A percentile compares a stretch with the other conserved stretches of the same genome.
Conservation (phyloP, 768 basidiomycete species). For the Cystofilobasidium capitatum region DNA sequence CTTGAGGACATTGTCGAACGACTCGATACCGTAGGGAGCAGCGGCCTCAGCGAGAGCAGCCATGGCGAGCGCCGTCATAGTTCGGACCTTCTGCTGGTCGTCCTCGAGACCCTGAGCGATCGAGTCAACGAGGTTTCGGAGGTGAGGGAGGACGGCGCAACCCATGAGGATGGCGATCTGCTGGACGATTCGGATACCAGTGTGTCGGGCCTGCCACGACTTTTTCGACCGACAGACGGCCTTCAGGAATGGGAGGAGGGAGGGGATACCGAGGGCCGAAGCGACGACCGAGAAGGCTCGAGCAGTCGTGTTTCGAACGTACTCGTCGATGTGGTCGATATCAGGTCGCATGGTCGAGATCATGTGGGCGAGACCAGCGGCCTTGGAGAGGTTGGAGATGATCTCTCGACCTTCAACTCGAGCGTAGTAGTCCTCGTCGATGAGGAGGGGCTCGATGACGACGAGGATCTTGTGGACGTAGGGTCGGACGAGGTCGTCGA, state of each 20-base stretch:
- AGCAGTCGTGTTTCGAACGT: conserved; percentile 96
- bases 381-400: conserved; percentile 96
- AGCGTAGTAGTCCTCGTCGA: conserved; percentile 74
- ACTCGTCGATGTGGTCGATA: conserved; percentile 98
- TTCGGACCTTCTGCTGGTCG: conserved; percentile 91
- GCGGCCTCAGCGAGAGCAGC: conserved; percentile 95
- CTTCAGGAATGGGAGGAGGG: conserved; percentile 93
- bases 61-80: conserved; percentile 84
- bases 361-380: conserved; percentile 98
- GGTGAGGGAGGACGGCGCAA: conserved; percentile 91
- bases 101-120: conserved; percentile 87
- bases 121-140: conserved; percentile 91
- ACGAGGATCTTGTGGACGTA: conserved; percentile 99
- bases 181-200: conserved; percentile 98
- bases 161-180: conserved; percentile 99
- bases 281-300: conserved; percentile 96
- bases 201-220: conserved; percentile 99
- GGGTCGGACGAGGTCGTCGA: conserved; percentile 95
- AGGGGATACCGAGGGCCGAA: conserved; percentile 94
- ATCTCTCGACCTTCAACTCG: conserved; percentile 98
- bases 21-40: conserved; percentile 98
- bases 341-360: conserved; percentile 99
- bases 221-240: conserved; percentile 98
- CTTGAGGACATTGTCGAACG: conserved; percentile 93
- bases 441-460: conserved; percentile 96